Base-by-base conservation (phyloP, 2,329 filamentous ascomycete genomes). In the Leptographium procerum region DNA sequence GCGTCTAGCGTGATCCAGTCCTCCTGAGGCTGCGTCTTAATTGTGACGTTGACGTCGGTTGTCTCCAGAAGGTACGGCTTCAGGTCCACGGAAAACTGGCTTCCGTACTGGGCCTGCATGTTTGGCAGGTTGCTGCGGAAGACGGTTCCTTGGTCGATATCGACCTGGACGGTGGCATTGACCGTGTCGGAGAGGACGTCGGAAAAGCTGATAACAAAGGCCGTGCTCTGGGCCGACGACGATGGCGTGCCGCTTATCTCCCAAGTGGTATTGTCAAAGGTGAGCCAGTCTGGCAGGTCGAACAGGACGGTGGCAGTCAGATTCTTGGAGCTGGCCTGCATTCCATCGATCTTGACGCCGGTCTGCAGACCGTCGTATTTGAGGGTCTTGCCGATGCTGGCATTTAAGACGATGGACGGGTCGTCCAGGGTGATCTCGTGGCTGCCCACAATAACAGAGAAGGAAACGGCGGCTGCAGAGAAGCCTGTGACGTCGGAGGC, bases 401-500 rank as follows among this genome's bases (percentile, higher is more conserved):
- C 77, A 59, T 84, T 84, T 50, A 88, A 69, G 3, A 72, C 69
- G 56, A 89, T 72, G 10, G 75, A 68, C 7, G 80, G 77, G 11
- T 83, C 75, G 2, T 80, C 77, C 61, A 88, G 86, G 1, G 79
- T 80, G 47, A 95, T 73, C 63, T 85, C 79, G 69, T 91, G 87
- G 56, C 76, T 81, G 52, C 86, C 86, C 24, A 95, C 83, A 2
- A 85, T 76, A 40, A 96, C 79, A 7, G 84, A 83, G 68, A 95
- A 95, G 0, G 75, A 72, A 56, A 87, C 67, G 1, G 80, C 79
- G 11, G 80, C 77, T 1, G 84, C 86, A 6, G 87, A 81, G 68
- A 91, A 96, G 1, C 88, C 89, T n/a, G 81, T 74, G 22, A 90
- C 81, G 67, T 95, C 88, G 1, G 88, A 92, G 1, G 88, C 89